phyloP scores from a whole-genome alignment of 2,329 filamentous ascomycete species.

The Rhytidhysteron rufulum region DNA sequence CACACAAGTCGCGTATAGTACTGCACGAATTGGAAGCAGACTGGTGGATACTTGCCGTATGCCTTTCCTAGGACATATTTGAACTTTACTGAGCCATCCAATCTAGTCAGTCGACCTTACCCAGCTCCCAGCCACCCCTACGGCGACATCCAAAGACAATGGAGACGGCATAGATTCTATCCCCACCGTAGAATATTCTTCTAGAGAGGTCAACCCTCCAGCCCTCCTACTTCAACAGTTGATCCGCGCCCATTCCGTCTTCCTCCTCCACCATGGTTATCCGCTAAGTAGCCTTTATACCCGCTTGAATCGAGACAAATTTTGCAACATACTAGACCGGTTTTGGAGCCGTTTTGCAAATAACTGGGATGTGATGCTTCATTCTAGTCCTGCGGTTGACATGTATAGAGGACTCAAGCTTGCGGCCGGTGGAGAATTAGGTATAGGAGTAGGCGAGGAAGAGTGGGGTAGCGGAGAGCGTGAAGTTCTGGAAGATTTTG shows the following conservation, averaged over 20 bases:
- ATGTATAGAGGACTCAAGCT: constrained; percentile 83
- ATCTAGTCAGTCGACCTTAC: constrained; percentile 75
- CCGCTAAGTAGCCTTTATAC: constrained; percentile 69
- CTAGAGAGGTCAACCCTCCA: constrained; percentile 82
- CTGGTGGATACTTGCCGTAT: constrained; percentile 93
- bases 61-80: no score
- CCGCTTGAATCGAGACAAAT: constrained; percentile 61
- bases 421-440: constrained; percentile 84
- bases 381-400: constrained; percentile 79
- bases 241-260: constrained; percentile 74
- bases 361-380: constrained; percentile 82
- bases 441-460: constrained; percentile 92
- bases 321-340: constrained; percentile 67
- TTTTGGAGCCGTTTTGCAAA: constrained; percentile 73
- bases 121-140: constrained; percentile 55
- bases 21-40: constrained; percentile 81
- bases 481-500: constrained; percentile 87
- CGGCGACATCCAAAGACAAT: constrained; percentile 25
- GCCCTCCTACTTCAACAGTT: constrained; percentile 76
- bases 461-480: constrained; percentile 90
- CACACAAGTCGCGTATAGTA: constrained; percentile 80
- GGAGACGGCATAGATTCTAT: constrained; percentile 20
- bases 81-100: no score
- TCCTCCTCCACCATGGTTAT: constrained; percentile 80
- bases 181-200: constrained; percentile 70